Evolutionary conservation across 2,329 filamentous ascomycete species (phyloP).

Genomic region (Colletotrichum camelliae): DNA sequence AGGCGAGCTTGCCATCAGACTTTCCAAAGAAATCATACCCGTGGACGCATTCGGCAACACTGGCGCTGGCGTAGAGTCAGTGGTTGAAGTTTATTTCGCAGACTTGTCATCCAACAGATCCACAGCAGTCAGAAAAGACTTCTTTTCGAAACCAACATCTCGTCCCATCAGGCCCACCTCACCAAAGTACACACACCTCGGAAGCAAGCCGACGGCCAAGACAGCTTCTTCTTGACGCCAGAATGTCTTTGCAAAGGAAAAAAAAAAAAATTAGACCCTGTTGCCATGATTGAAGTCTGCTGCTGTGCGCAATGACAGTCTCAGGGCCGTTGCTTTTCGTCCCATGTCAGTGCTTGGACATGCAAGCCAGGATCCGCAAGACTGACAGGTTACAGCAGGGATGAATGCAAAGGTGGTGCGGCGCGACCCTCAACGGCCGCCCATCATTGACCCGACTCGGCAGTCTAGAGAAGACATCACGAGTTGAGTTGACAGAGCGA

Average conservation of each 20-base stretch:
- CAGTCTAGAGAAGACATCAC: not conserved
- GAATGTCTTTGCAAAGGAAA: not conserved
- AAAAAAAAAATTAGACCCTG: not conserved
- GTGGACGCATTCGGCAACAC: not conserved
- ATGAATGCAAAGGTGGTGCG: conserved; percentile 2
- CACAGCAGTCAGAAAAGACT: not conserved
- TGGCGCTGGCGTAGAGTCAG: not conserved
- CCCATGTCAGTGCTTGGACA: conserved; percentile 20
- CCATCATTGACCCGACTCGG: not conserved
- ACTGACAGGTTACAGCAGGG: conserved; percentile 11
- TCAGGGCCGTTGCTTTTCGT: not conserved
- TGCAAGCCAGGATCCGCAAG: conserved; percentile 7
- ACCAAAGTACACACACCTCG: not conserved
- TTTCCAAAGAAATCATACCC: not conserved
- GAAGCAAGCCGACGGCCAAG: not conserved
- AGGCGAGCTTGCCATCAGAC: not conserved
- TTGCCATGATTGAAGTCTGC: not conserved
- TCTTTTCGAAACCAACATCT: not conserved
- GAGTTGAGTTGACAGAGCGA: not conserved
- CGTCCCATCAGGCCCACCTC: not conserved
- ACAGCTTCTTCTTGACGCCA: not conserved
- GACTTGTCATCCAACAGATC: not conserved
- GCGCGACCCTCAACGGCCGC: not conserved
- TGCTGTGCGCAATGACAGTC: not conserved
- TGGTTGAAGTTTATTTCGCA: not conserved